phyloP scores from a whole-genome alignment of 2,329 filamentous ascomycete genomes.

The Elsinoe arachidis region DNA sequence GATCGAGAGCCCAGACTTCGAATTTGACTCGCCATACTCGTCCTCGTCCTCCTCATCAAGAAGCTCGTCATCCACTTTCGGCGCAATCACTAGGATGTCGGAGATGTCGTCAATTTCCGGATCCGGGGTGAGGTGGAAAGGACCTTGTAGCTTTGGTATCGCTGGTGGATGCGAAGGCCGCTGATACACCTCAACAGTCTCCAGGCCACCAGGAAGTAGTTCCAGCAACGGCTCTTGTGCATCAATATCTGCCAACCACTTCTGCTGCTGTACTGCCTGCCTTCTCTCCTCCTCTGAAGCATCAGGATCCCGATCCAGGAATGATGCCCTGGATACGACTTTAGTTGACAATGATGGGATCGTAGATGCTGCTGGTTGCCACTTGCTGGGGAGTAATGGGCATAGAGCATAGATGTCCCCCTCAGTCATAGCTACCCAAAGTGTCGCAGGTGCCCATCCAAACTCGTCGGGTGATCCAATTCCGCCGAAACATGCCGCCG shows the following conservation, averaged over 20 bases:
- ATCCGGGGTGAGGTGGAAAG: constrained; percentile 47
- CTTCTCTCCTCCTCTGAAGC: constrained; percentile 38
- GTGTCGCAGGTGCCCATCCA: constrained; percentile 86
- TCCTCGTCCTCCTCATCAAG: constrained; percentile 45
- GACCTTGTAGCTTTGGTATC: constrained; percentile 54
- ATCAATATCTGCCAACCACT: constrained; percentile 51
- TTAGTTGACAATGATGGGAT: constrained; percentile 76
- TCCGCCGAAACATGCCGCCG: constrained; percentile 82
- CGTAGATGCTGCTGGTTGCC: constrained; percentile 63
- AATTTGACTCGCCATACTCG: constrained; percentile 32
- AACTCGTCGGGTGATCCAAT: constrained; percentile 48
- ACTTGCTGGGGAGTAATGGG: constrained; percentile 77
- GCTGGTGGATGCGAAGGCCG: constrained; percentile 46
- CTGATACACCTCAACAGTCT: constrained; percentile 45
- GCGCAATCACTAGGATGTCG: constrained; percentile 52
- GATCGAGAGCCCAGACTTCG: constrained; percentile 44
- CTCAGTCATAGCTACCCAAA: constrained; percentile 92
- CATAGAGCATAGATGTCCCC: constrained; percentile 92
- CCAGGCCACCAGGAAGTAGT: constrained; percentile 24
- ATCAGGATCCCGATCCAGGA: constrained; percentile 33
- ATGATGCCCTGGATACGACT: constrained; percentile 61
- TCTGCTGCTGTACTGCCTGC: constrained; percentile 45
- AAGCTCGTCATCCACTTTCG: constrained; percentile 44
- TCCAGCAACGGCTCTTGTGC: constrained; percentile 42
- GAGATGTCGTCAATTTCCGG: constrained; percentile 49